Evolutionary conservation across 192 early-diverging fungal species (phyloP), one percentile per base, ranked within the genome.

Genomic region (Coemansia guatemalensis): DNA sequence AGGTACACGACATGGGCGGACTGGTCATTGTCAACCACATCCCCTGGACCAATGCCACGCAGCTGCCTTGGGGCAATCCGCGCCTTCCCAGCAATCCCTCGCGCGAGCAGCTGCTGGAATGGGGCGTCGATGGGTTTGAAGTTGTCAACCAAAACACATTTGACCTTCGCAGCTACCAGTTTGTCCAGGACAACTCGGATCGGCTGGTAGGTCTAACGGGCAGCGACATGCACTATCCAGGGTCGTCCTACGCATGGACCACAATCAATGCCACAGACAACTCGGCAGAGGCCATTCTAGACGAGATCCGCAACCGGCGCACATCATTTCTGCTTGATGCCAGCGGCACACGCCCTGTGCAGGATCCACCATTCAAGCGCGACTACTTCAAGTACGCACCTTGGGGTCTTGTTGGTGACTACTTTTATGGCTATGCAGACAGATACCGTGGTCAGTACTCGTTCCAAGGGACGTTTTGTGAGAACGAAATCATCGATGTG

Each of bases 11-110:
- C 49, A 53, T 89, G 12, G 89, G 89, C 32, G 89, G 89, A 0
- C 57, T 91, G 21, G 89, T 87, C 0, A 87, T 89, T 53, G 87
- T 89, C 3, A 91, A 91, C 71, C 89, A 91, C 64, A 88, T 91
- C 52, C 89, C 89, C 0, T 91, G 89, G 89, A 87, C 85, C 56
- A 89, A 88, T 67, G 73, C 75, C 2, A 88, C 86, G 32, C 76
- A 83, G 51, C 72, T 77, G 49, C 80, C 82, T 22, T 84, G 87
- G 63, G 50, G 84, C 30, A 48, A 79, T 8, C 75, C 85, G 25
- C 82, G 85, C 6, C 73, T 91, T 53, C 85, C 83, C 12, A 71
- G 85, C 51, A 88, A 89, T 39, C 88, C 87, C 20, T 83, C 85
- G 12, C 63, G 85, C 33, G 73, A 85, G 48, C 59, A 75, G 9